phyloP scores from a whole-genome alignment of 306 rosid species.

The Lupinus albus region DNA sequence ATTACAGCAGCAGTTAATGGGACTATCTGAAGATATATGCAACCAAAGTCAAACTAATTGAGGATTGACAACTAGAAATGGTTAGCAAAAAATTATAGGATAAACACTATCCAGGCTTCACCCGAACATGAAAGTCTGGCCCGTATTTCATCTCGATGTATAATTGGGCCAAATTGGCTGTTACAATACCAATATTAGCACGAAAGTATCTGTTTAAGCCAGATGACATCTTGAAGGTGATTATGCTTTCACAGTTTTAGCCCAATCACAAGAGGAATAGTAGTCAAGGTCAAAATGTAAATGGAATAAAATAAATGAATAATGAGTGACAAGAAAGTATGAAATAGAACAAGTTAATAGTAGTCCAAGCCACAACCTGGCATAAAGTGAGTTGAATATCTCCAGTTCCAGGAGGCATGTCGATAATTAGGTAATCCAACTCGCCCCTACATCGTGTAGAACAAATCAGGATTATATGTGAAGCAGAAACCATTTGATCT shows the following conservation, averaged over 20 bases:
- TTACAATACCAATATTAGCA: neutral
- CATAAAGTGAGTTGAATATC: slow-evolving; percentile 97
- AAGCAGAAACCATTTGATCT: slow-evolving; percentile 16
- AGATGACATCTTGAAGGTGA: neutral
- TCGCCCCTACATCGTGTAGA: slow-evolving; percentile 77
- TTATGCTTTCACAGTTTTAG: neutral
- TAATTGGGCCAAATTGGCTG: neutral
- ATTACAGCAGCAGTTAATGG: slow-evolving; percentile 96
- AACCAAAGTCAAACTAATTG: slow-evolving; percentile 38
- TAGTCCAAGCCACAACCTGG: slow-evolving; percentile 59
- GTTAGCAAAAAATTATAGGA: slow-evolving; percentile 21
- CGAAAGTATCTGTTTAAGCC: neutral
- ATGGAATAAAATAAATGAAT: slow-evolving; percentile 25
- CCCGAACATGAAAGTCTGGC: neutral
- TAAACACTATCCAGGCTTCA: slow-evolving; percentile 14
- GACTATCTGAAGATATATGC: slow-evolving; percentile 62
- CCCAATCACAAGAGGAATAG: too few relatives aligned
- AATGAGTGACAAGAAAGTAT: slow-evolving; percentile 1
- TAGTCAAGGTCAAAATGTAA: too few relatives aligned
- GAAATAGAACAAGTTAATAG: neutral
- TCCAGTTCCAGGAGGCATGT: slow-evolving; percentile 99
- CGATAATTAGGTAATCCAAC: slow-evolving; percentile 91
- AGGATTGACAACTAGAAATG: slow-evolving; percentile 8
- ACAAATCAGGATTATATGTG: slow-evolving; percentile 29
- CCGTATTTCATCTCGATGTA: neutral